These are phyloP conservation scores for Alternaria sp. DNA, from an alignment of 2,329 filamentous ascomycete genomes.

Conservation along the genomic window DNA sequence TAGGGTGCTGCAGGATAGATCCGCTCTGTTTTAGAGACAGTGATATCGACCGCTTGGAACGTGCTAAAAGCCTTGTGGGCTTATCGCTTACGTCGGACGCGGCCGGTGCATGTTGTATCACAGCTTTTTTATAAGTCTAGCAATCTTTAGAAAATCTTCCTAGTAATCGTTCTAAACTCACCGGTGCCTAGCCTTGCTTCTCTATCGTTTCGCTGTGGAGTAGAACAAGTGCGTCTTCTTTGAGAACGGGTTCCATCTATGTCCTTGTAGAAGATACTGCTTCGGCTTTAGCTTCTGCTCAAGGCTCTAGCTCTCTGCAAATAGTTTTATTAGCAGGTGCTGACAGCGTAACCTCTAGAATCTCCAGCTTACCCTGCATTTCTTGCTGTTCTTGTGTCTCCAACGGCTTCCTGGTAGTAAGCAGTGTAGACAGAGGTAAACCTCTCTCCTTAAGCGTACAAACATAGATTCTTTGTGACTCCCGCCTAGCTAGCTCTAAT, in stretches of 20 bases:
- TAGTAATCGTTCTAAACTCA: constrained; percentile 3
- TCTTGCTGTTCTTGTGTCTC: constrained; percentile 14
- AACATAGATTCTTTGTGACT: constrained; percentile 9
- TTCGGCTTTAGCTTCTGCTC: constrained; percentile 7
- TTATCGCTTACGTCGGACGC: constrained; percentile 6
- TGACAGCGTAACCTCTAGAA: neutral
- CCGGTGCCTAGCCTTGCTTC: constrained; percentile 8
- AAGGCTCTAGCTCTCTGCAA: constrained; percentile 3
- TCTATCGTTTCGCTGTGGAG: constrained; percentile 2
- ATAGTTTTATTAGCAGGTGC: constrained; percentile 5
- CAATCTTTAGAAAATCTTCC: constrained; percentile 6
- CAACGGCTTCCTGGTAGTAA: constrained; percentile 7
- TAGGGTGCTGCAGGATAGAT: neutral
- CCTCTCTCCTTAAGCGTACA: constrained; percentile 7
- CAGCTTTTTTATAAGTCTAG: neutral
- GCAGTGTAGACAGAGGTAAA: constrained; percentile 4
- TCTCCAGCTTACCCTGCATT: constrained; percentile 8
- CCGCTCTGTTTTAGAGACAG: neutral
- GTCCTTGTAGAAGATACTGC: constrained; percentile 1
- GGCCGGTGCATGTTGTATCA: constrained; percentile 7
- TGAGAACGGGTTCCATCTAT: neutral
- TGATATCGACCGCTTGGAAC: constrained; percentile 4
- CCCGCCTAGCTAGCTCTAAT: constrained; percentile 6
- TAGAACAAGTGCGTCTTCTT: constrained; percentile 8
- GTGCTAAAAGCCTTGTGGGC: constrained; percentile 8